Conservation (phyloP, 1,284 basidiomycete genomes). For the Ganoderma sp. region DNA sequence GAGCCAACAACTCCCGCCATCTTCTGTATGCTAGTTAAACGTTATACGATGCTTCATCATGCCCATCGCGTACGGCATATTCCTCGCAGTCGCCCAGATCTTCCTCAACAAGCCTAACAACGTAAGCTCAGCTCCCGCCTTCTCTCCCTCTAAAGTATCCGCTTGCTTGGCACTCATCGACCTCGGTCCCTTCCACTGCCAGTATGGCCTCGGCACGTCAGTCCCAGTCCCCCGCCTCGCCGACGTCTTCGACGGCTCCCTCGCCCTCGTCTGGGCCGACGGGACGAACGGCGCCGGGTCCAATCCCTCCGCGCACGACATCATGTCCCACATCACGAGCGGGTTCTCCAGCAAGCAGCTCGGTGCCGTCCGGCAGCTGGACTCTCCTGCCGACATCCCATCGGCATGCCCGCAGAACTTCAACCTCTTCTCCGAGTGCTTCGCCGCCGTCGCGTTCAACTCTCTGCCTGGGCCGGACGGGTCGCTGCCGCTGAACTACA, state of each 20-base stretch:
- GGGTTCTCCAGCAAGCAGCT: slow-evolving; percentile 54
- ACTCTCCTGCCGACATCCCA: slow-evolving; percentile 56
- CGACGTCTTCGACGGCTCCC: slow-evolving; percentile 56
- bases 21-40: slow-evolving; percentile 55
- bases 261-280: slow-evolving; percentile 69
- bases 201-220: slow-evolving; percentile 72
- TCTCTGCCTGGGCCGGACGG: slow-evolving; percentile 53
- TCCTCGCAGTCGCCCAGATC: slow-evolving; percentile 67
- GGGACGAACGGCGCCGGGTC: slow-evolving; percentile 57
- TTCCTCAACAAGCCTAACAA: slow-evolving; percentile 63
- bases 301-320: slow-evolving; percentile 54
- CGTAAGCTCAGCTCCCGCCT: slow-evolving; percentile 43
- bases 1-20: not conserved
- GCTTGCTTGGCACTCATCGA: not conserved
- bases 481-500: slow-evolving; percentile 64
- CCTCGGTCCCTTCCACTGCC: not conserved
- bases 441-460: slow-evolving; percentile 71
- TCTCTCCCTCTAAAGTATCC: slow-evolving; percentile 8
- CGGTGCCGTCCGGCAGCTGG: slow-evolving; percentile 53
- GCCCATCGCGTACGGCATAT: slow-evolving; percentile 72
- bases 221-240: slow-evolving; percentile 56
- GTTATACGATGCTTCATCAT: slow-evolving; percentile 69
- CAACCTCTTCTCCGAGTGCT: slow-evolving; percentile 72
- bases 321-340: slow-evolving; percentile 63
- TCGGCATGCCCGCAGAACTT: slow-evolving; percentile 75